Evolutionary conservation across 345 rosid species (phyloP).

Genomic region (Bruguiera gymnorhiza): DNA sequence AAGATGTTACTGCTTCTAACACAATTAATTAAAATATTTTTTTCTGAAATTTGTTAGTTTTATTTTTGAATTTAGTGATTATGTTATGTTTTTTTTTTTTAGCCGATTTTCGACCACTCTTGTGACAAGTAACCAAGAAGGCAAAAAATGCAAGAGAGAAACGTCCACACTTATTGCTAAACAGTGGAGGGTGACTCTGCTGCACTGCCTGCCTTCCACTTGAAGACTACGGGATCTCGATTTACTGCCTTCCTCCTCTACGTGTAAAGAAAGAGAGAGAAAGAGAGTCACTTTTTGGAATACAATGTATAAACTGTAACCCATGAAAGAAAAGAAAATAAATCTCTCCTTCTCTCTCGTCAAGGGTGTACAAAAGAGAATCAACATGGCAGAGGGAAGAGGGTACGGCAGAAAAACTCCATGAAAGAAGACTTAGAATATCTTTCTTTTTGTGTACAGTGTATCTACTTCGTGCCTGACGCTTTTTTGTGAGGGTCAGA

Average conservation of each 20-base stretch:
- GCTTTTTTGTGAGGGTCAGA: slow-evolving; percentile 7
- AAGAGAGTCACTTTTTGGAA: background rate
- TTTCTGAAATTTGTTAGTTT: too few species aligned
- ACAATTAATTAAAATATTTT: too few species aligned
- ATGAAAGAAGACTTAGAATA: background rate
- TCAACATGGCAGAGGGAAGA: slow-evolving; percentile 15
- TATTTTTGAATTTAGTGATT: too few species aligned
- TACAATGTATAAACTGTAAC: background rate
- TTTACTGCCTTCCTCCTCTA: slow-evolving; percentile 13
- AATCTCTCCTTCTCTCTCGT: slow-evolving; percentile 8
- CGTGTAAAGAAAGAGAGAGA: slow-evolving; percentile 17
- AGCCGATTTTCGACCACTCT: too few species aligned
- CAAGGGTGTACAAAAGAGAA: background rate
- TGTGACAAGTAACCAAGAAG: too few species aligned
- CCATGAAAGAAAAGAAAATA: background rate
- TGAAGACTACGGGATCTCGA: background rate
- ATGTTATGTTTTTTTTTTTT: too few species aligned
- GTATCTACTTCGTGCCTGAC: slow-evolving; percentile 18
- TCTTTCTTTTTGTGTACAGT: background rate
- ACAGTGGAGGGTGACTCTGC: too few species aligned
- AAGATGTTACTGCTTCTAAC: too few species aligned
- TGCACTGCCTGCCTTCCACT: slow-evolving; percentile 12
- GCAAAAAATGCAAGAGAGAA: too few species aligned
- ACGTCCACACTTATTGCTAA: too few species aligned
- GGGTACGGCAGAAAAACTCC: slow-evolving; percentile 1